A percentile compares a stretch with the other conserved stretches of the same genome.
These are phyloP conservation scores for Persicaria maculosa DNA, from an alignment of 148 eudicot species.

Conservation along the genomic window DNA sequence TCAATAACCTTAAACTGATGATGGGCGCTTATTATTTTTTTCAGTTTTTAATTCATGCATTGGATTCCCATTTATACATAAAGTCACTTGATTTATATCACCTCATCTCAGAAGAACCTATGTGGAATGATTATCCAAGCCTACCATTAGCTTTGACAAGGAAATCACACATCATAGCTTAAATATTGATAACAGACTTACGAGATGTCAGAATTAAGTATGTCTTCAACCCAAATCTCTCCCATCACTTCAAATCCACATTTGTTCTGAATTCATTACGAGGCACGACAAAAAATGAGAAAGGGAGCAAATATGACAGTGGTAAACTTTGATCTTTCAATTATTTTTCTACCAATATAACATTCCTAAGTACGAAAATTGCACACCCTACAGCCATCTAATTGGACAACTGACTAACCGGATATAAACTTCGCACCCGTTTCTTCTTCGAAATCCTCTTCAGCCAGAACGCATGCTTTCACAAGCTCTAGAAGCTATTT, in stretches of 20 bases:
- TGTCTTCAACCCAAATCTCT: slow-evolving; percentile 89
- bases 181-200: slow-evolving; percentile 33
- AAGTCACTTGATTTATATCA: no score
- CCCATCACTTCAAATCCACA: slow-evolving; percentile 96
- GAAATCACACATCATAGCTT: not conserved
- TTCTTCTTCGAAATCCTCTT: slow-evolving; percentile 58
- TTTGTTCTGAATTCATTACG: slow-evolving; percentile 59
- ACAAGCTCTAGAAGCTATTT: slow-evolving; percentile 86
- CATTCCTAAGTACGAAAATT: not conserved
- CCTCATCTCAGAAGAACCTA: no score
- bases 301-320: not conserved
- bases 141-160: no score
- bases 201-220: slow-evolving; percentile 93
- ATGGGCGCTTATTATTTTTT: no score
- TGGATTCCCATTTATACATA: no score
- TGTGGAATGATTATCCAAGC: no score
- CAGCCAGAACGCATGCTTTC: slow-evolving; percentile 64
- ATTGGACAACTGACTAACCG: slow-evolving; percentile 38
- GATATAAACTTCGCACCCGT: slow-evolving; percentile 61
- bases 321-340: not conserved
- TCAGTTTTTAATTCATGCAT: no score
- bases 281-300: slow-evolving; percentile 5
- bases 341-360: not conserved
- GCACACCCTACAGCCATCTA: not conserved
- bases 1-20: no score